Evolutionary conservation across 305 asterid genomes (phyloP).

Genomic region (Rubia tinctorum): DNA sequence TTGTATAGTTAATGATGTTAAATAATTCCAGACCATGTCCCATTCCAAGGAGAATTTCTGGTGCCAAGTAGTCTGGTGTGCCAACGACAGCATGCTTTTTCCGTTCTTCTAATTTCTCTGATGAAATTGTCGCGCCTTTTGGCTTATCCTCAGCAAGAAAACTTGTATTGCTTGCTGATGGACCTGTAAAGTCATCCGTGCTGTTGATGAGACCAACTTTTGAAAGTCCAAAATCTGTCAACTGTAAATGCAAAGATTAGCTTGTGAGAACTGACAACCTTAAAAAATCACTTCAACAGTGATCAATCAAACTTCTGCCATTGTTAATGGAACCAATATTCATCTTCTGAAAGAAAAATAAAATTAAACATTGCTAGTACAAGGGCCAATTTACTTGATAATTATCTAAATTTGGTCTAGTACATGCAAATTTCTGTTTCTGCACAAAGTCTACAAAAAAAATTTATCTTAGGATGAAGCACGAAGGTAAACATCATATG

Average conservation of each 20-base stretch:
- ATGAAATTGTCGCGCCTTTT: slow-evolving; percentile 41
- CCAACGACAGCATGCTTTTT: slow-evolving; percentile 87
- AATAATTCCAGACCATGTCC: slow-evolving; percentile 77
- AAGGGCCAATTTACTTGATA: not conserved
- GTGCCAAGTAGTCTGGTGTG: slow-evolving; percentile 99
- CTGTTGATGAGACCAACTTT: slow-evolving; percentile 97
- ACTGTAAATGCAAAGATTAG: slow-evolving; percentile 54
- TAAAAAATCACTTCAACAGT: not conserved
- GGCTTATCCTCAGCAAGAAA: slow-evolving; percentile 68
- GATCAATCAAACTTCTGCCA: not conserved
- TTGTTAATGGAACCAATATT: not conserved
- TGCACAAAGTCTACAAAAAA: not conserved
- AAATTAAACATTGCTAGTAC: not conserved
- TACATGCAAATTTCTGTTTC: not conserved
- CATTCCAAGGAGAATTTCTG: slow-evolving; percentile 98
- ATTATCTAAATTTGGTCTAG: not conserved
- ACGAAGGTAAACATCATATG: not conserved
- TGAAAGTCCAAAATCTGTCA: slow-evolving; percentile 99
- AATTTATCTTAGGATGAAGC: not conserved
- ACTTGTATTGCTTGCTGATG: slow-evolving; percentile 46
- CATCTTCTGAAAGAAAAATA: not conserved
- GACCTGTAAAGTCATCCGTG: slow-evolving; percentile 95
- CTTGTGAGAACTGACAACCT: slow-evolving; percentile 25
- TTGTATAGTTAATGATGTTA: slow-evolving; percentile 22
- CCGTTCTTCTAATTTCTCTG: slow-evolving; percentile 66